These are phyloP conservation scores for Botrytis deweyae DNA, from an alignment of 2,329 filamentous ascomycete genomes.

Conservation along the genomic window DNA sequence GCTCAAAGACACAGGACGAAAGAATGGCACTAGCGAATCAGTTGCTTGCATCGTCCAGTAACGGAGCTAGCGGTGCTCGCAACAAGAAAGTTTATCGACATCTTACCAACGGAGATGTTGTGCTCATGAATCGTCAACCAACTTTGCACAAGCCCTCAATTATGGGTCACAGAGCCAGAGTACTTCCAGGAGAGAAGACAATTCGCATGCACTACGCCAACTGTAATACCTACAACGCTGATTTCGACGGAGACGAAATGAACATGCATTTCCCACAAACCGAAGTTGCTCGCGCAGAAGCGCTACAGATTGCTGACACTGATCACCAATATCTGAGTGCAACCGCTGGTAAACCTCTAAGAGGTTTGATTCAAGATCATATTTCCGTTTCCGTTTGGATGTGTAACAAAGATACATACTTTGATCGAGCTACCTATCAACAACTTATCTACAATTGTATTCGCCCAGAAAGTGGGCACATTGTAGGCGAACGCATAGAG, in stretches of 20 bases:
- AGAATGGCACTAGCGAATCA: constrained; percentile 89
- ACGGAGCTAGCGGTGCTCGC: constrained; percentile 68
- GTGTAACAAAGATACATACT: constrained; percentile 88
- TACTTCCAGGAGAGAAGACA: constrained; percentile 91
- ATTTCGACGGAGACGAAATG: constrained; percentile 99
- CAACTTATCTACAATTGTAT: constrained; percentile 90
- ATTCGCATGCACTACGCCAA: constrained; percentile 99
- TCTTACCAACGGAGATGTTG: constrained; percentile 93
- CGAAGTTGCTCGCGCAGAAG: constrained; percentile 89
- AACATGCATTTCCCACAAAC: constrained; percentile 99
- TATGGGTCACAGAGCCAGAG: constrained; percentile 93
- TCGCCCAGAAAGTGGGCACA: constrained; percentile 86
- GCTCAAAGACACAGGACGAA: constrained; percentile 85
- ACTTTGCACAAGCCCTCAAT: constrained; percentile 98
- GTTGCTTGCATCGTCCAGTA: constrained; percentile 79
- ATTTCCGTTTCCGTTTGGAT: constrained; percentile 91
- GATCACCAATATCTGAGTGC: constrained; percentile 96
- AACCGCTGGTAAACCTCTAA: constrained; percentile 87
- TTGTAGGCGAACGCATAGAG: constrained; percentile 76
- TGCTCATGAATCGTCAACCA: constrained; percentile 97
- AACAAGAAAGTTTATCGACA: constrained; percentile 98
- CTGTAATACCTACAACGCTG: constrained; percentile 98
- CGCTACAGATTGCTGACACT: constrained; percentile 88
- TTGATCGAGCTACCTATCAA: constrained; percentile 83
- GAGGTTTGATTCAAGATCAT: constrained; percentile 98